These are phyloP conservation scores for Penicillium thymicola DNA, from an alignment of 2,329 filamentous ascomycete genomes.

Conservation along the genomic window DNA sequence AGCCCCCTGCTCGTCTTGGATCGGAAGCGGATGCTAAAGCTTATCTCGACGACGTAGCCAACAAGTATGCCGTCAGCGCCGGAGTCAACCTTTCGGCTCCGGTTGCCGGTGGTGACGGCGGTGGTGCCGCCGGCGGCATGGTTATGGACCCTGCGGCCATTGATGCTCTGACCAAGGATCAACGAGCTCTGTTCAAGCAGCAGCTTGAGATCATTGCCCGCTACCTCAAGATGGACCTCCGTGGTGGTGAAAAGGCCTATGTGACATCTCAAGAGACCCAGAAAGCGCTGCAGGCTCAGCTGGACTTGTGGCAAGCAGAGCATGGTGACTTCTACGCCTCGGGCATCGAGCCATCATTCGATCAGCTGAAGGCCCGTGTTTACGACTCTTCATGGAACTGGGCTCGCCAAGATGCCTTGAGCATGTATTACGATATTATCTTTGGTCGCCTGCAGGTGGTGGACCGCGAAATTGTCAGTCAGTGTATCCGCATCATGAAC, in stretches of 20 bases:
- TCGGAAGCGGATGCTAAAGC: slow-evolving; percentile 88
- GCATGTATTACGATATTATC: slow-evolving; percentile 99
- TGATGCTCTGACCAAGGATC: slow-evolving; percentile 95
- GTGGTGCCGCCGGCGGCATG: slow-evolving; percentile 75
- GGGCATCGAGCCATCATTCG: slow-evolving; percentile 93
- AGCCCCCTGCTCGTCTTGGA: slow-evolving; percentile 81
- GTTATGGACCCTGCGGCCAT: slow-evolving; percentile 99
- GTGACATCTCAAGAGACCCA: slow-evolving; percentile 80
- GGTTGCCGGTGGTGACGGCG: slow-evolving; percentile 66
- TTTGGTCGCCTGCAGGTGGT: slow-evolving; percentile 91
- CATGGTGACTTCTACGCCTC: slow-evolving; percentile 95
- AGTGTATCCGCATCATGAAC: slow-evolving; percentile 99
- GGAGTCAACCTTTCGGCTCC: slow-evolving; percentile 81
- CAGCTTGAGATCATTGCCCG: slow-evolving; percentile 92
- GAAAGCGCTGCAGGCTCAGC: slow-evolving; percentile 81
- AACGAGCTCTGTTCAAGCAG: slow-evolving; percentile 94
- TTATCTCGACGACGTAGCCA: slow-evolving; percentile 81
- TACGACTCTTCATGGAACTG: slow-evolving; percentile 99
- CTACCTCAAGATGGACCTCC: slow-evolving; percentile 95
- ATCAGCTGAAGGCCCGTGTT: slow-evolving; percentile 84
- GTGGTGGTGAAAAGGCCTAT: slow-evolving; percentile 92
- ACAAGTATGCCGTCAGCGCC: slow-evolving; percentile 81
- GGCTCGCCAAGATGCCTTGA: slow-evolving; percentile 94
- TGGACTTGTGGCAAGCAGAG: slow-evolving; percentile 92
- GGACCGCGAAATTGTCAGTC: slow-evolving; percentile 96